Percentiles rank a stretch among this genome's conserved stretches.
phyloP scores from a whole-genome alignment of 352 stramenopile species.

The Phytophthora meadii region DNA sequence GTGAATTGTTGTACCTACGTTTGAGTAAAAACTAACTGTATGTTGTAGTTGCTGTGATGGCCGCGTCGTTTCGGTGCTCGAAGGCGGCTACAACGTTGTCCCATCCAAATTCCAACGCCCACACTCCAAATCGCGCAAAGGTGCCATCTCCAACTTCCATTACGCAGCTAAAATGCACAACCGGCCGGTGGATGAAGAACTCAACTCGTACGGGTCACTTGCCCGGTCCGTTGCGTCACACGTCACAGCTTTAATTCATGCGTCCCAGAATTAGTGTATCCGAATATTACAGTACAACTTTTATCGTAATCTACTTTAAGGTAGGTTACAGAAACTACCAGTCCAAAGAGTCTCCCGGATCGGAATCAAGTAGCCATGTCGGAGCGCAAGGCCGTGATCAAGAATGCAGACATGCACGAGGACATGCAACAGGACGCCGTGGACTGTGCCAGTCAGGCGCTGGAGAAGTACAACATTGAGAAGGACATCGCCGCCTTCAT shows the following conservation, averaged over 20 bases:
- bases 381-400: conserved; percentile 99
- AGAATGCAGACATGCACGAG: conserved; percentile 99
- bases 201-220: conserved; percentile 61
- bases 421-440: conserved; percentile 99
- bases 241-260: conserved; percentile 59
- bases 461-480: conserved; percentile 99
- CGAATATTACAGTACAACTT: background rate
- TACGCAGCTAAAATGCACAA: conserved; percentile 57
- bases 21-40: conserved; percentile 1
- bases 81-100: conserved; percentile 93
- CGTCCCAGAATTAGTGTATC: conserved; percentile 37
- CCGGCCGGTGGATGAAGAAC: conserved; percentile 59
- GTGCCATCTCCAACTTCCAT: conserved; percentile 60
- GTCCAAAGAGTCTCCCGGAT: conserved; percentile 28
- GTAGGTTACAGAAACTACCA: conserved; percentile 16
- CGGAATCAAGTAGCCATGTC: conserved; percentile 55
- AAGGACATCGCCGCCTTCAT: conserved; percentile 95
- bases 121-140: conserved; percentile 36
- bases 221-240: conserved; percentile 68
- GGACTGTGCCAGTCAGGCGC: conserved; percentile 97
- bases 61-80: conserved; percentile 94
- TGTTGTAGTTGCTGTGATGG: conserved; percentile 84
- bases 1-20: conserved; percentile 14
- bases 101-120: conserved; percentile 52
- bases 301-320: background rate